Base-by-base conservation (phyloP, 148 eudicot genomes). In the Beta vulgaris region DNA sequence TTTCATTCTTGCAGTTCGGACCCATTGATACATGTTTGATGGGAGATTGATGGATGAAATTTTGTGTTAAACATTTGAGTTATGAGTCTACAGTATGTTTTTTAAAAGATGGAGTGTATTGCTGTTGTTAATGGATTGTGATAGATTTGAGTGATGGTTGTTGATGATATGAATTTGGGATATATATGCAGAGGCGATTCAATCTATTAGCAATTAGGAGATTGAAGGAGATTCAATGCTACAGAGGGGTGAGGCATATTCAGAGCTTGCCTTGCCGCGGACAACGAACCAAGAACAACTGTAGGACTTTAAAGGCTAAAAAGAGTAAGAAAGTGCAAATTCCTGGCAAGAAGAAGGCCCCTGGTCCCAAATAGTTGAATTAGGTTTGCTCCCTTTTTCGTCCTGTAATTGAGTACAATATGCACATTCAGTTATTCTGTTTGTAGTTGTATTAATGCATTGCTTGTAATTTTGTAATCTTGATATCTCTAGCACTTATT, bases 331-430 rank as follows among this genome's bases (percentile, higher is more conserved):
- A 71, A 48, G 74, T 83, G 36, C 73, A 87, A 60, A 82, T 84
- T 86, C 84, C 91, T 65, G 89, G 89, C 69, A 88, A 88, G 88
- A 88, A 88, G 88, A 88, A 88, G 78, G 87, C 87, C 7, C 82
- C 90, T 58, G 84, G 78, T 39, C 60, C 77, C 34, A 80, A 72
- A 62, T 84, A 80, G 54, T 49, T 73, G 25, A n/a, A 8, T 34
- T 34, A n/a, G n/a, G 55, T 74, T 43, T 12, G 43, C 25, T 6
- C 9, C 40, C 44, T 55, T 28, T 18, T n/a, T 32, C 59, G 21
- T 68, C 25, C 18, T 68, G 34, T 79, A 23, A 72, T n/a, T 28
- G 15, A 9, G 34, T 35, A 18, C 53, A 15, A 32, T 73, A n/a
- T 55, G 28, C n/a, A 43, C 58, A 44, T 66, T 31, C 49, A 32